A percentile compares a stretch with the other conserved stretches of the same genome.
phyloP scores from a whole-genome alignment of 768 basidiomycete genomes.

The Mycena galericulata region DNA sequence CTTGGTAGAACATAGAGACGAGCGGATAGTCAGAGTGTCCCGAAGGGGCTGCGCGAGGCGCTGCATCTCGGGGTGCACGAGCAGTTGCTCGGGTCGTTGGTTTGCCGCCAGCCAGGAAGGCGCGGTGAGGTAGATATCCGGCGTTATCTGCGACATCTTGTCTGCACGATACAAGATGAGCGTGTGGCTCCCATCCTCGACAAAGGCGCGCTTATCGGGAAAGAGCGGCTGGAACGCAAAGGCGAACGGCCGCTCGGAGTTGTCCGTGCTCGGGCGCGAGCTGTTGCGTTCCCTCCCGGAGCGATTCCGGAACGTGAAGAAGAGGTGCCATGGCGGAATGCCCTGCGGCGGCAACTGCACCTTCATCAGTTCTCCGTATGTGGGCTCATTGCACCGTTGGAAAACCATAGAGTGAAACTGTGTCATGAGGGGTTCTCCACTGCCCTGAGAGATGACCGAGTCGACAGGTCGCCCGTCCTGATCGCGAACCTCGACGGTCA shows the following conservation, averaged over 20 bases:
- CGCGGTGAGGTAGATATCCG: conserved; percentile 79
- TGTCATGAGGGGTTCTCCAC: conserved; percentile 84
- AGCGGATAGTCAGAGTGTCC: conserved; percentile 85
- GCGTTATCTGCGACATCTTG: conserved; percentile 67
- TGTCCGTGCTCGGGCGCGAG: conserved; percentile 52
- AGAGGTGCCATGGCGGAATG: conserved; percentile 87
- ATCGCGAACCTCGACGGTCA: conserved; percentile 89
- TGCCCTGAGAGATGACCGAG: conserved; percentile 82
- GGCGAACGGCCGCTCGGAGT: conserved; percentile 83
- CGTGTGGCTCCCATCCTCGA: conserved; percentile 91
- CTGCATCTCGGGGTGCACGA: conserved; percentile 69
- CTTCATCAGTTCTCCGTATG: conserved; percentile 94
- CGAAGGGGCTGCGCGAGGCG: conserved; percentile 75
- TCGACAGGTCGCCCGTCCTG: conserved; percentile 77
- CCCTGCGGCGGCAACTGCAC: conserved; percentile 77
- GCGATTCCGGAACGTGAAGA: conserved; percentile 93
- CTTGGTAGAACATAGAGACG: conserved; percentile 91
- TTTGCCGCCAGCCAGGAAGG: conserved; percentile 70
- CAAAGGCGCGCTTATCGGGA: conserved; percentile 77
- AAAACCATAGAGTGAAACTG: conserved; percentile 94
- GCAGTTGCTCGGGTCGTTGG: conserved; percentile 70
- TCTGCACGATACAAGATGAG: conserved; percentile 89
- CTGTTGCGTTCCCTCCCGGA: conserved; percentile 60
- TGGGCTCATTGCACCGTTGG: conserved; percentile 87
- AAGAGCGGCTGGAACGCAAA: conserved; percentile 94